Evolutionary conservation across 2,329 filamentous ascomycete species (phyloP).

Genomic region (Epichloe glyceriae): DNA sequence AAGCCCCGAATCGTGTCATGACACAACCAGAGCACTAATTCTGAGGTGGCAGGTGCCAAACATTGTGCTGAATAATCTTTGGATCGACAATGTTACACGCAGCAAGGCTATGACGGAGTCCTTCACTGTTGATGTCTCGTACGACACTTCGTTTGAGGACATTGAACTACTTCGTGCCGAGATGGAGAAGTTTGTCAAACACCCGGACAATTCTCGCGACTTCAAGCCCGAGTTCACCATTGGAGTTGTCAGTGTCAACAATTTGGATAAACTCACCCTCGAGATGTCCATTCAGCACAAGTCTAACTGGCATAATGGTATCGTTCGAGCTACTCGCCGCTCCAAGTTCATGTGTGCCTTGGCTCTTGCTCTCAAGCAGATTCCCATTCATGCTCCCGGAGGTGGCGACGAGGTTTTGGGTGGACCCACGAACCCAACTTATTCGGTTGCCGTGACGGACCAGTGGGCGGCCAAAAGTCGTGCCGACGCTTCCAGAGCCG

Average conservation of each 20-base stretch:
- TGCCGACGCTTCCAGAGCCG: constrained; percentile 42
- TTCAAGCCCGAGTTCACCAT: constrained; percentile 78
- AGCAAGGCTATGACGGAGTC: constrained; percentile 86
- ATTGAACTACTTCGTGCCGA: constrained; percentile 74
- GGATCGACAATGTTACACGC: constrained; percentile 88
- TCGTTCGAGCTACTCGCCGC: constrained; percentile 63
- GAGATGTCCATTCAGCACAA: constrained; percentile 82
- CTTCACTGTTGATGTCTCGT: constrained; percentile 67
- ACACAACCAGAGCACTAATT: neutral
- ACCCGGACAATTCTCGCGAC: constrained; percentile 78
- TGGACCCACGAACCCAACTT: constrained; percentile 62
- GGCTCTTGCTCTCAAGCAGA: constrained; percentile 68
- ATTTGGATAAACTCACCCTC: constrained; percentile 79
- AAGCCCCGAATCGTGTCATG: neutral
- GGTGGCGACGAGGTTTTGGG: constrained; percentile 52
- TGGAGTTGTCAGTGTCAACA: constrained; percentile 63
- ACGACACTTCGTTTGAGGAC: constrained; percentile 80
- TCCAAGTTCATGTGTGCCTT: constrained; percentile 97
- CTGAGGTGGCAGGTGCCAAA: constrained; percentile 62
- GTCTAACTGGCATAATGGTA: constrained; percentile 82
- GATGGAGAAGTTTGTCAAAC: constrained; percentile 71
- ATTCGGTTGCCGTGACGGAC: constrained; percentile 65
- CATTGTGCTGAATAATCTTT: constrained; percentile 80
- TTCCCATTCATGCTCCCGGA: constrained; percentile 75
- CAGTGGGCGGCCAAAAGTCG: constrained; percentile 52